Base-by-base conservation (phyloP, 2,329 filamentous ascomycete genomes). In the Chaetomium strumarium region DNA sequence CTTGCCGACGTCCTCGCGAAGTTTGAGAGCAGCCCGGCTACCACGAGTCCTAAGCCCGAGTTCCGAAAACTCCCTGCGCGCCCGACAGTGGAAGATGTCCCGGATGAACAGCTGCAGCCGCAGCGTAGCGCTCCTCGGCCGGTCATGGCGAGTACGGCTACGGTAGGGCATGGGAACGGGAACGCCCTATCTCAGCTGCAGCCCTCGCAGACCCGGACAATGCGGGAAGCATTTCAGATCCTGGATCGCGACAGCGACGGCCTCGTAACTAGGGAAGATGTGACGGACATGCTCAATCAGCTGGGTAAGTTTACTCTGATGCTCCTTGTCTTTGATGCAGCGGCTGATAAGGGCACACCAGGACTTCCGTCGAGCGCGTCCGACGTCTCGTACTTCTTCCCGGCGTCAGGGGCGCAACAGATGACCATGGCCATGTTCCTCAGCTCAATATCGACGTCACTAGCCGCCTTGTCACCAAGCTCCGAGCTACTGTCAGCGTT, bases 181-280 rank as follows among this genome's bases (percentile, higher is more conserved):
- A 82, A 77, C 61, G 75, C 83, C 13, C 73, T 90, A 41, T 84
- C 85, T 2, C 85, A 88, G 63, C 72, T 97, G 39, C 87, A 92
- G 36, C 84, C 89, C 2, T 77, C 88, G 3, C 89, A 96, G 62
- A 83, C 96, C 34, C 83, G 91, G 63, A 88, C 89, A 62, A 80
- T 99, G 70, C 83, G 93, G 55, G 92, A 97, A 66, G 90, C 87
- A 0, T 99, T 97, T 69, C 89, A 95, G 68, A 90, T 96, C 54
- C 77, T 99, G 43, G 93, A 97, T 68, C 80, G 89, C 55, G 86
- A 93, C 69, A 91, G 90, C 64, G 90, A 93, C 64, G 91, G 92
- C 16, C 75, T 81, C 46, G 85, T 99, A 56, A 87, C 85, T 60
- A 79, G 86, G 54, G 86, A 92, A 19, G 90, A 95, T 66, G 84